Evolutionary conservation across 345 rosid species (phyloP).

Genomic region (Syzygium oleosum): DNA sequence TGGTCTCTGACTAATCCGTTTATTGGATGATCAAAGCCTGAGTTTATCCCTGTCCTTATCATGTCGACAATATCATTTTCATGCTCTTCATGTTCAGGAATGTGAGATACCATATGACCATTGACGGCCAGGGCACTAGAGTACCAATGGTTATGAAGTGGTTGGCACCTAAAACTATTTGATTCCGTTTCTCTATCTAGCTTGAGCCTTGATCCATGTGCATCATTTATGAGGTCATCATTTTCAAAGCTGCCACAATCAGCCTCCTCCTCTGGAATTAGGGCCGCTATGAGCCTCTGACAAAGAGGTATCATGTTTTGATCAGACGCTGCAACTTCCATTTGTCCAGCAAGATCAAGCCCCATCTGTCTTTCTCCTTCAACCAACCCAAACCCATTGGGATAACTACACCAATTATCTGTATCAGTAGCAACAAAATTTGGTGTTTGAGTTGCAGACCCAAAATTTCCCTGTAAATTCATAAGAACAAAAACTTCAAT

Average conservation of each 20-base stretch:
- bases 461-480: conserved; percentile 33
- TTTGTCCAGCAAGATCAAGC: conserved; percentile 18
- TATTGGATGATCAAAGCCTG: conserved; percentile 25
- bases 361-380: conserved; percentile 21
- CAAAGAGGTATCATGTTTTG: conserved; percentile 44
- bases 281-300: conserved; percentile 77
- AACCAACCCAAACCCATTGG: conserved; percentile 23
- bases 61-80: conserved; percentile 32
- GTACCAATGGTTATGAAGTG: conserved; percentile 23
- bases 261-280: conserved; percentile 66
- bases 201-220: conserved; percentile 43
- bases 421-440: conserved; percentile 8
- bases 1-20: conserved; percentile 42
- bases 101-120: conserved; percentile 42
- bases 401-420: conserved; percentile 9
- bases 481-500: not conserved
- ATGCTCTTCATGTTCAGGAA: conserved; percentile 39
- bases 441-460: conserved; percentile 12
- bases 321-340: conserved; percentile 22
- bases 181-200: conserved; percentile 53
- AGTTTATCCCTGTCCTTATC: conserved; percentile 24
- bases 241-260: conserved; percentile 18
- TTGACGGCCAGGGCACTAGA: conserved; percentile 24
- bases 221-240: conserved; percentile 44
- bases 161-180: conserved; percentile 34